A percentile compares a stretch with the other conserved stretches of the same genome.
Conservation (phyloP, 257 asterid species). For the Lycium ferocissimum region DNA sequence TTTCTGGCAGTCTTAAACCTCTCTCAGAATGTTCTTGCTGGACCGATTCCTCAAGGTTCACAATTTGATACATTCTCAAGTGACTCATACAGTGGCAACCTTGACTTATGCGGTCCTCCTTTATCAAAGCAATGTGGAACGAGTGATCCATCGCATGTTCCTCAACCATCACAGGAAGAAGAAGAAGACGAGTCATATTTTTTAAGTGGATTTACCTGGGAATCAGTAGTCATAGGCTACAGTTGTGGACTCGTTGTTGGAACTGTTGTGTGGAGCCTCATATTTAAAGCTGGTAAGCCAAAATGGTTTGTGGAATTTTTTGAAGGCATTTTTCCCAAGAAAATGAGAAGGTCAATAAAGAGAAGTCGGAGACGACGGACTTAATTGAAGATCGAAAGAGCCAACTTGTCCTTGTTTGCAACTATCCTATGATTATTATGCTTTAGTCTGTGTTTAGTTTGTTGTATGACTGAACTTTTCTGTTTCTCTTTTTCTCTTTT, state of each 20-base stretch:
- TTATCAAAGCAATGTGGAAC: not conserved
- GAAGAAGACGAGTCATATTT: slow-evolving; percentile 18
- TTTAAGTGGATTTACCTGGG: not conserved
- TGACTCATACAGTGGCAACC: not conserved
- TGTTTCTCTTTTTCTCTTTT: no score
- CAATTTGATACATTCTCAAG: not conserved
- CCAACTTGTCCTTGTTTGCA: no score
- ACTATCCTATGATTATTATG: no score
- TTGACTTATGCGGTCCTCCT: not conserved
- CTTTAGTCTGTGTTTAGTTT: no score
- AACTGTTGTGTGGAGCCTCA: not conserved
- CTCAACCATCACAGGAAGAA: not conserved
- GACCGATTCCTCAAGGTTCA: not conserved
- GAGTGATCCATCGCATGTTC: not conserved
- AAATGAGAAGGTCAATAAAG: not conserved
- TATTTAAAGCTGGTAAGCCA: not conserved
- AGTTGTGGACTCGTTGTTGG: not conserved
- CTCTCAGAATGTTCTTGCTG: not conserved
- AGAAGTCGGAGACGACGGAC: not conserved
- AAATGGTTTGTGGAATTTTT: not conserved
- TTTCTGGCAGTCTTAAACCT: not conserved
- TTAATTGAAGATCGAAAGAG: no score
- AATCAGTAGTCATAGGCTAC: not conserved
- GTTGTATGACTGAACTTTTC: no score
- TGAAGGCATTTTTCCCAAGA: not conserved